Evolutionary conservation across 345 rosid genomes (phyloP).

Genomic region (Eucalyptus albens): DNA sequence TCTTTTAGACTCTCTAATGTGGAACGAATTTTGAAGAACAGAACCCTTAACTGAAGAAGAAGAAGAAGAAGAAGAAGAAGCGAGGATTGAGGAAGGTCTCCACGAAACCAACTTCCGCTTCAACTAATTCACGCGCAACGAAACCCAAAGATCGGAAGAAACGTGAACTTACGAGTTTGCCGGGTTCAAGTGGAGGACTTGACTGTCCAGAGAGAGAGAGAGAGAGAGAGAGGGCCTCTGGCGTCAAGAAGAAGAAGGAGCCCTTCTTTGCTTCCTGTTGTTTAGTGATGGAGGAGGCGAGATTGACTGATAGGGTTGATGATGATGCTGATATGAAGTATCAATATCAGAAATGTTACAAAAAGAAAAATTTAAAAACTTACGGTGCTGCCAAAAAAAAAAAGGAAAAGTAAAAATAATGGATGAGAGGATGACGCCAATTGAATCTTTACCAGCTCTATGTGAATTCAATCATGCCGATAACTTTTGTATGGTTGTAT

Average conservation of each 20-base stretch:
- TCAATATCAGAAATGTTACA: no score
- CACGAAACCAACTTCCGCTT: no score
- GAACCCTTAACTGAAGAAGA: not conserved
- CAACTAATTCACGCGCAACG: not conserved
- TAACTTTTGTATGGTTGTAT: not conserved
- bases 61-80: no score
- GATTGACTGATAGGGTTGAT: not conserved
- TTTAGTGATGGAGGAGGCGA: not conserved
- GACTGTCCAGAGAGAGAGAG: no score
- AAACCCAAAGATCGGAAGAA: not conserved
- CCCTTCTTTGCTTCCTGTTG: no score
- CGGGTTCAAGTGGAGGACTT: no score
- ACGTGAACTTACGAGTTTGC: not conserved
- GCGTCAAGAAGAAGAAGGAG: rapidly evolving
- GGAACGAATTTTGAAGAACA: not conserved
- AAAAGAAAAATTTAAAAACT: no score
- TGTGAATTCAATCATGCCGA: not conserved
- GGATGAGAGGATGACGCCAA: not conserved
- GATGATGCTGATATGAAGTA: no score
- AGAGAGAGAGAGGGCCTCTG: no score
- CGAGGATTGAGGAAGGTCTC: not conserved
- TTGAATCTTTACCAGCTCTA: not conserved
- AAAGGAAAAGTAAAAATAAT: no score
- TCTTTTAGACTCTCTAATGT: no score
- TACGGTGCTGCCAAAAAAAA: rapidly evolving